These are phyloP conservation scores for Nemania sp. DNA, from an alignment of 2,329 filamentous ascomycete species.

Conservation along the genomic window DNA sequence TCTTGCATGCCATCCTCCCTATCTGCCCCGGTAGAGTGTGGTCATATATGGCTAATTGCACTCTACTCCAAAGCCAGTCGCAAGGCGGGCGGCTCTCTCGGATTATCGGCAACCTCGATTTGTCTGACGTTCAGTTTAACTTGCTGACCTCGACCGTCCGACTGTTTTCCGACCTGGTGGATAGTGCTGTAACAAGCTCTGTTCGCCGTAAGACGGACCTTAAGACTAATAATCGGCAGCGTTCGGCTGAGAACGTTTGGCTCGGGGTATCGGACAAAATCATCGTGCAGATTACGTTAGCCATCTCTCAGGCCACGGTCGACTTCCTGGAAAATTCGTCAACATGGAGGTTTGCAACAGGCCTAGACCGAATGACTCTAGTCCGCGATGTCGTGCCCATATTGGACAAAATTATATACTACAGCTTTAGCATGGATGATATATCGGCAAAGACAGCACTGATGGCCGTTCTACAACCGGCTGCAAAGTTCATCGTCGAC, in stretches of 20 bases:
- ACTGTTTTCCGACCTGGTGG: slow-evolving; percentile 74
- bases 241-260: slow-evolving; percentile 57
- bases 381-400: slow-evolving; percentile 68
- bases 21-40: slow-evolving; percentile 84
- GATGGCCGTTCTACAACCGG: slow-evolving; percentile 67
- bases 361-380: slow-evolving; percentile 69
- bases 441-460: slow-evolving; percentile 49
- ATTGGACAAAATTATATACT: slow-evolving; percentile 71
- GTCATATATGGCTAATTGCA: slow-evolving; percentile 83
- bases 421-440: slow-evolving; percentile 75
- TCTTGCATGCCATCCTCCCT: slow-evolving; percentile 72
- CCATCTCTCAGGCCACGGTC: slow-evolving; percentile 74
- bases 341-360: slow-evolving; percentile 79
- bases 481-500: slow-evolving; percentile 75
- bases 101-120: slow-evolving; percentile 80
- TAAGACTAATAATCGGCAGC: slow-evolving; percentile 52
- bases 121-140: slow-evolving; percentile 73
- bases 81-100: slow-evolving; percentile 75
- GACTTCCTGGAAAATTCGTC: slow-evolving; percentile 85
- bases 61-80: slow-evolving; percentile 75
- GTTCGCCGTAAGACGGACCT: slow-evolving; percentile 65
- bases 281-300: slow-evolving; percentile 70
- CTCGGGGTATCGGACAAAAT: slow-evolving; percentile 78
- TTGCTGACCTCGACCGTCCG: slow-evolving; percentile 75
- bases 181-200: slow-evolving; percentile 72